phyloP scores from a whole-genome alignment of 352 stramenopile species.

The Globisporangium sylvaticum region DNA sequence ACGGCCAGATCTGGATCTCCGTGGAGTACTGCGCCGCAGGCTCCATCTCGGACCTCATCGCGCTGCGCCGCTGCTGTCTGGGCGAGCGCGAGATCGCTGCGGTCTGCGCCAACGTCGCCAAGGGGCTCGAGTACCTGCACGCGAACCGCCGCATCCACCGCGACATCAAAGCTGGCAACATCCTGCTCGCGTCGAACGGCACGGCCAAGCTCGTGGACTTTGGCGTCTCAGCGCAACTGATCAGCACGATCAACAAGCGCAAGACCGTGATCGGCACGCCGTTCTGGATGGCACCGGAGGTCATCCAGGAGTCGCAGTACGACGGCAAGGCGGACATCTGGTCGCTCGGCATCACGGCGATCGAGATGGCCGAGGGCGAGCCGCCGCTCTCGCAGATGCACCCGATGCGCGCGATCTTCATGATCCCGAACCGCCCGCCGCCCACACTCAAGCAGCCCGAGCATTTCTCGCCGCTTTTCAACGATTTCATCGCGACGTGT shows the following conservation, averaged over 20 bases:
- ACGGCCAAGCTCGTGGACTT: constrained; percentile 87
- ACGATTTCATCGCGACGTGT: constrained; percentile 56
- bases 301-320: constrained; percentile 87
- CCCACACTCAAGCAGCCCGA: constrained; percentile 42
- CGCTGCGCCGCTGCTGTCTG: constrained; percentile 43
- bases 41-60: constrained; percentile 79
- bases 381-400: constrained; percentile 85
- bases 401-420: constrained; percentile 82
- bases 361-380: constrained; percentile 91
- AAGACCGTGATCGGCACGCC: constrained; percentile 88
- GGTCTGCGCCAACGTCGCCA: constrained; percentile 61
- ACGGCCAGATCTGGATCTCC: constrained; percentile 77
- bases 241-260: constrained; percentile 88
- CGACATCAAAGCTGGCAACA: constrained; percentile 87
- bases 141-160: constrained; percentile 76
- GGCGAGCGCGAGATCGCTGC: constrained; percentile 68
- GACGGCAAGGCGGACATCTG: constrained; percentile 98
- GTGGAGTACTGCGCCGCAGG: constrained; percentile 89
- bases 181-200: constrained; percentile 68
- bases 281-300: constrained; percentile 91
- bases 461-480: constrained; percentile 46
- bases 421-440: constrained; percentile 66
- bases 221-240: constrained; percentile 88
- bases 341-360: constrained; percentile 98
- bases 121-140: constrained; percentile 83